Percentiles rank a stretch among this genome's conserved stretches.
Evolutionary conservation across 31 red algal genomes (phyloP).

Genomic region (Bonnemaisonia californica): DNA sequence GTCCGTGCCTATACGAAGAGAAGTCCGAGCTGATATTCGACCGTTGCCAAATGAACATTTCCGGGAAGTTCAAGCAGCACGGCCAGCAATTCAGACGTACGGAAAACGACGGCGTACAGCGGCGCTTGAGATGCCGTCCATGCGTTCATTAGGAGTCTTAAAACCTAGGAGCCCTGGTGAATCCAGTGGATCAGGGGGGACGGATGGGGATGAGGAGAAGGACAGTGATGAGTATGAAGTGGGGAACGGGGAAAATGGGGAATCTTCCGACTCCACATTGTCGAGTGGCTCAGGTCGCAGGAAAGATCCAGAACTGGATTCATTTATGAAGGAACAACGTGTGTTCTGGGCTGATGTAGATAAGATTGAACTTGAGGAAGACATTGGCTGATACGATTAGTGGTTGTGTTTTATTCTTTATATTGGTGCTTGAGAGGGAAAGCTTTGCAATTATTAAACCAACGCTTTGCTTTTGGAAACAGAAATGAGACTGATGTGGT

Average conservation of each 20-base stretch:
- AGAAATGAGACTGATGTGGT: no score
- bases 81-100: background rate
- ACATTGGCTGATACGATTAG: background rate
- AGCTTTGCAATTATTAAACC: background rate
- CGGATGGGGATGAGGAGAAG: background rate
- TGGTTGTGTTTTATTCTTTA: background rate
- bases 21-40: no score
- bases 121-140: conserved; percentile 18
- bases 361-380: conserved; percentile 15
- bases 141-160: conserved; percentile 12
- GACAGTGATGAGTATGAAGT: background rate
- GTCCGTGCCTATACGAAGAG: no score
- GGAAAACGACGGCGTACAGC: background rate
- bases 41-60: background rate
- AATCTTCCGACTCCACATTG: background rate
- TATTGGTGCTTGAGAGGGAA: background rate
- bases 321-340: conserved; percentile 27
- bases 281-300: background rate
- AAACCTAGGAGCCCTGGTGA: background rate
- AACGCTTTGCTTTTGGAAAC: no score
- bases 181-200: background rate
- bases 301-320: background rate
- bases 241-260: background rate
- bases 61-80: background rate
- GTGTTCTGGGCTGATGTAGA: conserved; percentile 26